A percentile compares a stretch with the other conserved stretches of the same genome.
phyloP scores from a whole-genome alignment of 2,329 filamentous ascomycete species.

The Colletotrichum brevisporum region DNA sequence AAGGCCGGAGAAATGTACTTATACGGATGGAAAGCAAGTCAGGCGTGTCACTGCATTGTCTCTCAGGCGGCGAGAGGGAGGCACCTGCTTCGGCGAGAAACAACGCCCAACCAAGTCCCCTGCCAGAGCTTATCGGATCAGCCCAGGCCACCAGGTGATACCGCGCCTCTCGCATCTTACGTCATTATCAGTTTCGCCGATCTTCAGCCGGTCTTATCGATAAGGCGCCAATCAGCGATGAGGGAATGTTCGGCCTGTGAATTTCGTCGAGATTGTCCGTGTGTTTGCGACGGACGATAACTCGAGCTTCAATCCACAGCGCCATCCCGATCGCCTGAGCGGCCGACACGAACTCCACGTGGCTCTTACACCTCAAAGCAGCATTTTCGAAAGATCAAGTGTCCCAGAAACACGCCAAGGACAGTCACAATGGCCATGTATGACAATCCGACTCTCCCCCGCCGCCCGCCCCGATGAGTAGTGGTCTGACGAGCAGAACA shows the following conservation, averaged over 20 bases:
- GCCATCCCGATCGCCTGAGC: conserved; percentile 18
- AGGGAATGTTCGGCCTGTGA: conserved; percentile 28
- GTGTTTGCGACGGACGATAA: conserved; percentile 33
- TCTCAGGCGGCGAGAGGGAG: not conserved
- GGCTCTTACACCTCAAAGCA: not conserved
- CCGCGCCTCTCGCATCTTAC: not conserved
- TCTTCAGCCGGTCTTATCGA: conserved; percentile 33
- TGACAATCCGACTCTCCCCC: not conserved
- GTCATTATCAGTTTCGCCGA: conserved; percentile 39
- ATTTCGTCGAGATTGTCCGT: conserved; percentile 18
- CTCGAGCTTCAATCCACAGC: conserved; percentile 29
- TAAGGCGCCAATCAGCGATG: conserved; percentile 13
- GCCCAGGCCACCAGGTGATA: too few species aligned
- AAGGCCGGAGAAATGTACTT: too few species aligned
- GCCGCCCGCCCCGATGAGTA: conserved; percentile 21
- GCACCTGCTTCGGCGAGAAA: conserved; percentile 1
- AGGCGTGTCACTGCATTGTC: too few species aligned
- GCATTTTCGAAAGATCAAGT: not conserved
- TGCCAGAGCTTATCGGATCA: conserved; percentile 27
- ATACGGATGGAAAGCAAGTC: too few species aligned
- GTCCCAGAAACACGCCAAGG: not conserved
- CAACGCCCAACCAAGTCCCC: not conserved
- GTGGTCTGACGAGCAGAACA: conserved; percentile 43
- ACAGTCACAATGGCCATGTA: conserved; percentile 33
- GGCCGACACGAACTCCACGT: not conserved